phyloP scores from a whole-genome alignment of 495 filamentous ascomycete species.

The Aspergillus haitiensis region DNA sequence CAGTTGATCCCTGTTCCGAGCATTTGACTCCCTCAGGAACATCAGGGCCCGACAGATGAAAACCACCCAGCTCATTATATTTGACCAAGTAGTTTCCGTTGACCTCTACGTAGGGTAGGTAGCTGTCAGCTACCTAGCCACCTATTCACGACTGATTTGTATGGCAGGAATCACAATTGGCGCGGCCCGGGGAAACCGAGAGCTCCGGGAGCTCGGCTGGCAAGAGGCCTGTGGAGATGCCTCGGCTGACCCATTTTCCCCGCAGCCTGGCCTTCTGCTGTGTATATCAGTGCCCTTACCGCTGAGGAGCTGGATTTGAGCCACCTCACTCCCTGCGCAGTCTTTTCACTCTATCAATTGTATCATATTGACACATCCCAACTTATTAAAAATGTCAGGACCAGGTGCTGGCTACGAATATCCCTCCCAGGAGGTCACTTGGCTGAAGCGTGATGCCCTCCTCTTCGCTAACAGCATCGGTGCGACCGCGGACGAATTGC shows the following conservation, averaged over 20 bases:
- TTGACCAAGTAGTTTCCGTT: too few species aligned
- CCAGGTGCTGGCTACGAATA: slow-evolving; percentile 81
- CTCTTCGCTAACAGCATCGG: slow-evolving; percentile 89
- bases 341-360: neutral
- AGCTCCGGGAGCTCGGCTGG: neutral
- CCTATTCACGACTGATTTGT: neutral
- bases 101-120: too few species aligned
- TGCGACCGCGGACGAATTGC: slow-evolving; percentile 77
- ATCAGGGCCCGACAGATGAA: too few species aligned
- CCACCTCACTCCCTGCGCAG: neutral
- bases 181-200: neutral
- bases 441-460: slow-evolving; percentile 82
- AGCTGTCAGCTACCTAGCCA: too few species aligned
- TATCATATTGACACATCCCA: neutral
- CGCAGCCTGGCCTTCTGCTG: too few species aligned
- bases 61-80: too few species aligned
- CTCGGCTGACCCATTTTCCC: neutral
- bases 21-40: too few species aligned
- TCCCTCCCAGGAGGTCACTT: slow-evolving; percentile 67
- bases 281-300: too few species aligned
- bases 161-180: neutral
- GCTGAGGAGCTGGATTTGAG: too few species aligned
- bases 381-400: slow-evolving; percentile 38
- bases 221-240: neutral
- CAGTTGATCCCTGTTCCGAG: too few species aligned